Evolutionary conservation across 202 grass and related monocot genomes (phyloP).

Genomic region (Hordeum pubiflorum): DNA sequence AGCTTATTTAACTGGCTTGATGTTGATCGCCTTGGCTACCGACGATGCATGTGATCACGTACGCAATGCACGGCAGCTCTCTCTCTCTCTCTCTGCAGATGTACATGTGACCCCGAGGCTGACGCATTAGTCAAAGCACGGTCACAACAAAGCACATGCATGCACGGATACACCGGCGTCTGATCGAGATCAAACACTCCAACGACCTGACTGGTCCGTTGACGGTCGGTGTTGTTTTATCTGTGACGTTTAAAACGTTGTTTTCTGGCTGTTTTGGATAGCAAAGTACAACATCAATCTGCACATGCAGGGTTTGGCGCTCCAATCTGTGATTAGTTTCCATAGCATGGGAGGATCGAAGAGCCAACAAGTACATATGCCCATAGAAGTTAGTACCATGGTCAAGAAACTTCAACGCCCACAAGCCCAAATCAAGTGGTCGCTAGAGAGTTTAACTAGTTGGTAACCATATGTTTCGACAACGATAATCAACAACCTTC

Average conservation of each 20-base stretch:
- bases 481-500: background rate
- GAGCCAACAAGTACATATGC: too few species aligned
- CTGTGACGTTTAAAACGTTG: background rate
- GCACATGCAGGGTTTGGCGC: too few species aligned
- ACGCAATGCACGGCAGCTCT: background rate
- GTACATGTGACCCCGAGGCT: background rate
- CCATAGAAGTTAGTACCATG: too few species aligned
- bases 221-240: background rate
- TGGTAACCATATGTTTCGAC: background rate
- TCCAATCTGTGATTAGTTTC: background rate
- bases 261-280: background rate
- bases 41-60: background rate
- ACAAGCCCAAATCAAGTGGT: background rate
- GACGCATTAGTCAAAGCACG: background rate
- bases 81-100: background rate
- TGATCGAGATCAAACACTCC: background rate
- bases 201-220: background rate
- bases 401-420: background rate
- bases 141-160: background rate
- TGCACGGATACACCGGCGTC: too few species aligned
- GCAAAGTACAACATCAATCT: background rate
- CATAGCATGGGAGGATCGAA: too few species aligned
- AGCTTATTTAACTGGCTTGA: background rate
- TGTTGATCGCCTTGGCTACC: background rate
- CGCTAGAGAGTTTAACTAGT: background rate